Base-by-base conservation (phyloP, 805 yeast genomes). In the Yamadazyma phyllophila region DNA sequence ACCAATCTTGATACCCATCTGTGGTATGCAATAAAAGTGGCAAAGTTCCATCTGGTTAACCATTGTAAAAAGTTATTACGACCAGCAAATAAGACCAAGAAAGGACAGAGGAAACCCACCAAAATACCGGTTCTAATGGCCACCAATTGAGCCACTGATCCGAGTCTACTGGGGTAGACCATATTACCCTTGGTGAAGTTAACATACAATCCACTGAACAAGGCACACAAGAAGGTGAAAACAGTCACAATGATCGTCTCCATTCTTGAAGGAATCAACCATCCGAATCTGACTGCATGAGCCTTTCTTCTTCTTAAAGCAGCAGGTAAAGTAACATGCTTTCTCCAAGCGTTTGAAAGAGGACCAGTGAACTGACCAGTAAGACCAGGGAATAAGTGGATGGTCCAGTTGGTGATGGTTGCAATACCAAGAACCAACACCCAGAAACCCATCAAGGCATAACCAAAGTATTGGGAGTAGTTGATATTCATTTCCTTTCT, bases 41-140 rank as follows among this genome's bases (percentile, higher is more conserved):
- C 63, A 45, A 52, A 71, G 45, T 56, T 69, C 71, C 63, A 66
- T 41, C 91, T 88, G 0, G 91, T 77, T 2, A 82, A 44, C 58
- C 66, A 67, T 48, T 77, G 74, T 52, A 85, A 67, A 17, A 87
- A 78, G 54, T 84, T 87, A 61, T 86, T 87, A 53, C 94, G 69
- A 15, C 84, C 83, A 4, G 88, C 90, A 62, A 86, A 82, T 41
- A 84, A 60, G 47, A 78, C 76, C 11, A 81, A 60, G 7, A 78
- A 62, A 1, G 92, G 91, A 46, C 81, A 69, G 30, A 80, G 45
- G 41, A 77, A 78, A 20, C 78, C 64, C 2, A 77, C 63, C 58
- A 78, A 62, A 14, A 80, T 50, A 37, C 80, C 85, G 3, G 78
- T 63, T 60, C 88, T 69, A 54, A 77, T 78, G 30, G 76, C 80